These are phyloP conservation scores for Plasmopara halstedii DNA, from an alignment of 352 stramenopile species.

Conservation along the genomic window DNA sequence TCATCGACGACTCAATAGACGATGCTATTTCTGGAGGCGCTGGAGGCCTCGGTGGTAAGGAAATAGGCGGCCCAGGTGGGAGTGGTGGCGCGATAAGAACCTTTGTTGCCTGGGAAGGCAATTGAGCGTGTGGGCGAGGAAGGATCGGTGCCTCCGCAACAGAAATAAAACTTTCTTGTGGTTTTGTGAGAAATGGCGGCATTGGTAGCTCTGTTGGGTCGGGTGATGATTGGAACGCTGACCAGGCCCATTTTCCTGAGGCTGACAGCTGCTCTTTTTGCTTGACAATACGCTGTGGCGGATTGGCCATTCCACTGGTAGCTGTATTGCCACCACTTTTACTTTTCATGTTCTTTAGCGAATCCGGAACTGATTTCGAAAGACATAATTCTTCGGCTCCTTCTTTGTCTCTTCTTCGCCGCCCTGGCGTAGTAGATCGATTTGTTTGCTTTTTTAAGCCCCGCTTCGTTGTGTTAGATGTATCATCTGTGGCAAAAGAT, in stretches of 20 bases:
- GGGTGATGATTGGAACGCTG: slow-evolving; percentile 73
- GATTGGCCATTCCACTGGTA: slow-evolving; percentile 17
- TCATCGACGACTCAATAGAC: slow-evolving; percentile 70
- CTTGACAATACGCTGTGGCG: slow-evolving; percentile 20
- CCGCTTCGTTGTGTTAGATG: slow-evolving; percentile 39
- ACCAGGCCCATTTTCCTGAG: slow-evolving; percentile 75
- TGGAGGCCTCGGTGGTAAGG: slow-evolving; percentile 19
- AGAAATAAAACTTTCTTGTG: background rate
- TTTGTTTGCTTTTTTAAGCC: slow-evolving; percentile 31
- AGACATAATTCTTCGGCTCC: slow-evolving; percentile 10
- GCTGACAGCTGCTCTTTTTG: slow-evolving; percentile 47
- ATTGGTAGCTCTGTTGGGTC: slow-evolving; percentile 65
- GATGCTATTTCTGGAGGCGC: slow-evolving; percentile 29
- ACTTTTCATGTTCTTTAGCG: slow-evolving; percentile 30
- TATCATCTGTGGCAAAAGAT: slow-evolving; percentile 18
- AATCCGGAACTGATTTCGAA: background rate
- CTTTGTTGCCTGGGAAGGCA: slow-evolving; percentile 6
- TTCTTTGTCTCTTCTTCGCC: slow-evolving; percentile 37
- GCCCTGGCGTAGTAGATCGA: slow-evolving; percentile 34
- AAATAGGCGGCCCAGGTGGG: slow-evolving; percentile 12
- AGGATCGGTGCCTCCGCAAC: slow-evolving; percentile 6
- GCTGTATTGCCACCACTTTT: slow-evolving; percentile 24
- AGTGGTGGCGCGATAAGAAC: slow-evolving; percentile 13
- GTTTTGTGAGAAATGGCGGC: slow-evolving; percentile 52
- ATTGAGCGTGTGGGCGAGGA: slow-evolving; percentile 16